Conservation (phyloP, 768 basidiomycete species). For the Sarcomyxa edulis region DNA sequence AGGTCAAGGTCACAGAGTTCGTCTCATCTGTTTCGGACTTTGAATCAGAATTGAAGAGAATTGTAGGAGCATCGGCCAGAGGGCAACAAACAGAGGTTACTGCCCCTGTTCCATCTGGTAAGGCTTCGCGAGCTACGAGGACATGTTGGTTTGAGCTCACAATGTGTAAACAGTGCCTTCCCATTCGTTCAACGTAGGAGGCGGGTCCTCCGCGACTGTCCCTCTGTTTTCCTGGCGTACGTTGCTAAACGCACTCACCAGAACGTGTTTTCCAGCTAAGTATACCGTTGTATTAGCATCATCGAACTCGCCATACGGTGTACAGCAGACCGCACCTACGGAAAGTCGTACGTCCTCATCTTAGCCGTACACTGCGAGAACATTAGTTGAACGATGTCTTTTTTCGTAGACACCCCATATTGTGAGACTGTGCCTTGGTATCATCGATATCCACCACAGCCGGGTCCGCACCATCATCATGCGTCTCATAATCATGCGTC, state of each 20-base stretch:
- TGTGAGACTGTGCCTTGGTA: background rate
- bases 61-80: too few relatives aligned
- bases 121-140: conserved; percentile 2
- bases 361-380: background rate
- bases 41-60: too few relatives aligned
- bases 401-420: background rate
- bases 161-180: conserved; percentile 1
- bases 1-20: too few relatives aligned
- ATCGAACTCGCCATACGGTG: too few relatives aligned
- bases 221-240: too few relatives aligned
- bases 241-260: background rate
- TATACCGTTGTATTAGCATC: background rate
- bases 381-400: background rate
- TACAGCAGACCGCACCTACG: conserved; percentile 2
- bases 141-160: background rate
- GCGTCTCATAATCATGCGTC: background rate
- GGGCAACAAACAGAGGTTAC: too few relatives aligned
- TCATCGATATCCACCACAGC: conserved; percentile 1
- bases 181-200: conserved; percentile 1
- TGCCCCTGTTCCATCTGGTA: too few relatives aligned
- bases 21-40: too few relatives aligned
- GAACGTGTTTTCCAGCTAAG: background rate
- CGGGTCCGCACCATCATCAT: background rate
- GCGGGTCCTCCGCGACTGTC: background rate
- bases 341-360: conserved; percentile 1